Evolutionary conservation across 2,329 filamentous ascomycete species (phyloP).

Genomic region (Ophiosphaerella herpotricha): DNA sequence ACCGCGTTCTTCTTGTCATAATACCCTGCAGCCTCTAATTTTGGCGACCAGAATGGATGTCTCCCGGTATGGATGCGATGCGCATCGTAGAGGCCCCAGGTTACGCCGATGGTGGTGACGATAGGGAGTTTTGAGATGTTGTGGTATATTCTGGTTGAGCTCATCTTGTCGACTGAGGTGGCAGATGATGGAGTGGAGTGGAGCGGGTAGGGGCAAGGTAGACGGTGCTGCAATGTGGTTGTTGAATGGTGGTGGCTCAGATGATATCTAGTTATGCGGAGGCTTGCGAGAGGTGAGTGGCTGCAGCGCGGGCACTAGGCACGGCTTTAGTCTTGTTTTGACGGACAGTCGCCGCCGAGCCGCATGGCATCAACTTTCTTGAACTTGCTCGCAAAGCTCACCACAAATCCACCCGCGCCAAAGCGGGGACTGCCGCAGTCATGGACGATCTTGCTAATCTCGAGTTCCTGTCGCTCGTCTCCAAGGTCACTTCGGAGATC

Average conservation of each 20-base stretch:
- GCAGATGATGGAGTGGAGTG: slow-evolving; percentile 1
- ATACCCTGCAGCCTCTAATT: slow-evolving; percentile 23
- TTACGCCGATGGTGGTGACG: slow-evolving; percentile 21
- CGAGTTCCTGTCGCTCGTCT: slow-evolving; percentile 91
- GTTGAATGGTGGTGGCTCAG: neutral
- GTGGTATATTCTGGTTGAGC: slow-evolving; percentile 16
- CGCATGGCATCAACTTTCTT: slow-evolving; percentile 11
- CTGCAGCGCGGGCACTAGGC: slow-evolving; percentile 10
- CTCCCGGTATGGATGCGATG: slow-evolving; percentile 33
- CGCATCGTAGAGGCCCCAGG: slow-evolving; percentile 29
- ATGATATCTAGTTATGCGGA: slow-evolving; percentile 14
- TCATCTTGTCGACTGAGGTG: slow-evolving; percentile 13
- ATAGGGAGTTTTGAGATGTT: slow-evolving; percentile 14
- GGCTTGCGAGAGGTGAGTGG: slow-evolving; percentile 23
- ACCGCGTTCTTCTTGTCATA: slow-evolving; percentile 11
- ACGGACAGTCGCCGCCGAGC: neutral
- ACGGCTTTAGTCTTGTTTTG: neutral
- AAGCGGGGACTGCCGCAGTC: slow-evolving; percentile 9
- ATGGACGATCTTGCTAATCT: slow-evolving; percentile 94
- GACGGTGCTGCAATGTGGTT: neutral
- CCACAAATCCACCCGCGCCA: slow-evolving; percentile 1
- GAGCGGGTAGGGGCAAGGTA: neutral
- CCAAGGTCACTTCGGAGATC: slow-evolving; percentile 90
- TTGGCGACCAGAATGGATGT: slow-evolving; percentile 33
- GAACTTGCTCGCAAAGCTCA: neutral